phyloP scores from a whole-genome alignment of 257 asterid species.

The Rhazya stricta region DNA sequence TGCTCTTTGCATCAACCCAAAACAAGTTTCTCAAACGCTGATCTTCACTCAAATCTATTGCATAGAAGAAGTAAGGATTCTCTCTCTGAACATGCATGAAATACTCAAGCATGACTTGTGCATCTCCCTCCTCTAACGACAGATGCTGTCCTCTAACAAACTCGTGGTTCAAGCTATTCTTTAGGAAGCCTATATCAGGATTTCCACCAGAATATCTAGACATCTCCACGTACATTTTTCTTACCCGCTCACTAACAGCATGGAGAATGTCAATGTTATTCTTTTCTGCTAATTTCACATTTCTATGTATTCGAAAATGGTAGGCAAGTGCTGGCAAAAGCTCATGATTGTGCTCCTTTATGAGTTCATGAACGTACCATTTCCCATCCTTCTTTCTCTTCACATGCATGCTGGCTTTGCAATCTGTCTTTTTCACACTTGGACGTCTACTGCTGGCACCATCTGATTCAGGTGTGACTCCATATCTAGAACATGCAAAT shows the following conservation, averaged over 20 bases:
- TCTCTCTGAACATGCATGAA: conserved; percentile 77
- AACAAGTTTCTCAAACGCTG: conserved; percentile 82
- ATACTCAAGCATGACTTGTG: conserved; percentile 70
- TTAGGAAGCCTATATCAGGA: conserved; percentile 29
- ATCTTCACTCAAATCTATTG: conserved; percentile 80
- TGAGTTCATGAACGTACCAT: conserved; percentile 85
- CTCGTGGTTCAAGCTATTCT: conserved; percentile 48
- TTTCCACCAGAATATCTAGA: conserved; percentile 62
- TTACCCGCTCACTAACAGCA: conserved; percentile 89
- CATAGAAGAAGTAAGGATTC: conserved; percentile 68
- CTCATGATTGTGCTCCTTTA: conserved; percentile 93
- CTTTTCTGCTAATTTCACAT: conserved; percentile 83
- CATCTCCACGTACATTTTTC: conserved; percentile 97
- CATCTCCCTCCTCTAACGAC: conserved; percentile 86
- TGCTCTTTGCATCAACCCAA: conserved; percentile 88
- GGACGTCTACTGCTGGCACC: conserved; percentile 67
- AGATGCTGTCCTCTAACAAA: conserved; percentile 55
- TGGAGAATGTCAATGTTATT: conserved; percentile 81
- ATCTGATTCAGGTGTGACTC: conserved; percentile 87
- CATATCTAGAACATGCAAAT: conserved; percentile 93
- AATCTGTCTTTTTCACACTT: conserved; percentile 75
- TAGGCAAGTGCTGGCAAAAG: conserved; percentile 95
- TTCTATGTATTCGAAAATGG: conserved; percentile 88
- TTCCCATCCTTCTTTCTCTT: conserved; percentile 86
- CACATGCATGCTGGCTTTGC: conserved; percentile 97